Conservation (phyloP, 371 early-diverging fungal species). For the Parasitella parasitica region DNA sequence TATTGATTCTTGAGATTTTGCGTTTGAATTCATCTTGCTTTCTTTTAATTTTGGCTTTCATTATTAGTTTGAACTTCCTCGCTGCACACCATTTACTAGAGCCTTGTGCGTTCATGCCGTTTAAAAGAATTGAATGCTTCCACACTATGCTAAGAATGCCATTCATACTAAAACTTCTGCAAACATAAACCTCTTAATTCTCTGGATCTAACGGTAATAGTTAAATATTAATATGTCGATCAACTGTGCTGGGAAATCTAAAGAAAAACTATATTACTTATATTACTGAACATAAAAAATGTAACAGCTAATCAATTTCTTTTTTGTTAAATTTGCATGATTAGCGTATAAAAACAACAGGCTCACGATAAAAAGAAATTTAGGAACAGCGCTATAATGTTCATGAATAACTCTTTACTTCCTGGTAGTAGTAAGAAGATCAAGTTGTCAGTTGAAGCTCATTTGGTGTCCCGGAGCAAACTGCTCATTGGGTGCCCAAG, state of each 20-base stretch:
- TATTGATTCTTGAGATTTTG: constrained; percentile 19
- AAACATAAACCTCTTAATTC: constrained; percentile 7
- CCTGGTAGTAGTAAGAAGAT: too few relatives aligned
- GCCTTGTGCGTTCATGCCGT: constrained; percentile 11
- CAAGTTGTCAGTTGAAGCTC: too few relatives aligned
- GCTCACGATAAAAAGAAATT: too few relatives aligned
- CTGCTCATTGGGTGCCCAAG: too few relatives aligned
- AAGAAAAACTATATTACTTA: constrained; percentile 8
- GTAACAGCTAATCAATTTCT: constrained; percentile 15
- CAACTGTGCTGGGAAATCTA: constrained; percentile 3
- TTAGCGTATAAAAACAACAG: too few relatives aligned
- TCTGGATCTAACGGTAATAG: constrained; percentile 1
- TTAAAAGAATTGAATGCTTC: constrained; percentile 12
- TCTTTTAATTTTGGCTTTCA: constrained; percentile 18
- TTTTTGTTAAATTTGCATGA: too few relatives aligned
- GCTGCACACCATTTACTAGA: constrained; percentile 16
- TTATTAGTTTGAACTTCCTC: constrained; percentile 14
- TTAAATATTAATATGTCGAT: constrained; percentile 9
- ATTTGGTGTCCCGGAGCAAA: too few relatives aligned
- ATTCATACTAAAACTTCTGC: constrained; percentile 10
- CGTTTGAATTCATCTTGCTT: constrained; percentile 15
- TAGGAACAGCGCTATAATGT: too few relatives aligned
- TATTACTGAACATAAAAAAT: constrained; percentile 17
- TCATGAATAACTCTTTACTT: too few relatives aligned
- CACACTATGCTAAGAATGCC: constrained; percentile 9